Evolutionary conservation across 805 yeast species (phyloP).

Genomic region (Yamadazyma olivae): DNA sequence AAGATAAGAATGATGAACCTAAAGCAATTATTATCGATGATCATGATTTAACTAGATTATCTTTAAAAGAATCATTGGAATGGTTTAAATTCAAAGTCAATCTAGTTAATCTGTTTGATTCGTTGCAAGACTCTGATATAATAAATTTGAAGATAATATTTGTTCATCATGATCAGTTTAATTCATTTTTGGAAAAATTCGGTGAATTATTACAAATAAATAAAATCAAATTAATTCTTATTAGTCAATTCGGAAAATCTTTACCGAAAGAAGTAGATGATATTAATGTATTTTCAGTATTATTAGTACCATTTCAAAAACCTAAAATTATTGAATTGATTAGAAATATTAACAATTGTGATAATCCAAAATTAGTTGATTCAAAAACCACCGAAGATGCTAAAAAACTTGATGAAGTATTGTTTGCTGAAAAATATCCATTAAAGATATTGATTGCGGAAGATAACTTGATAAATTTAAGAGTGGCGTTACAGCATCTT

Average conservation of each 20-base stretch:
- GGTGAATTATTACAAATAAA: neutral
- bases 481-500: constrained; percentile 48
- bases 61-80: constrained; percentile 31
- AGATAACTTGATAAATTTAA: constrained; percentile 50
- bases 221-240: constrained; percentile 14
- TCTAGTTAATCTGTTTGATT: constrained; percentile 14
- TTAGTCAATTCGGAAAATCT: constrained; percentile 28
- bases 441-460: constrained; percentile 52
- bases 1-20: neutral
- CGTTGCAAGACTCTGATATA: constrained; percentile 6
- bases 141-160: constrained; percentile 17
- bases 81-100: constrained; percentile 31
- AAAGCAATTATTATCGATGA: constrained; percentile 26
- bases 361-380: neutral
- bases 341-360: constrained; percentile 4
- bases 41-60: constrained; percentile 25
- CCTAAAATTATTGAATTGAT: constrained; percentile 16
- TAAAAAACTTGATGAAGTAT: neutral
- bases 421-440: constrained; percentile 26
- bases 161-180: constrained; percentile 17
- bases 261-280: constrained; percentile 20
- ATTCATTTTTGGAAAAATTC: constrained; percentile 8
- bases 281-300: constrained; percentile 17
- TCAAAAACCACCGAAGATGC: neutral
- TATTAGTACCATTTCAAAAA: constrained; percentile 28